A percentile compares a stretch with the other conserved stretches of the same genome.
Evolutionary conservation across 169 alveolate species (phyloP).

Genomic region (Babesia caballi): DNA sequence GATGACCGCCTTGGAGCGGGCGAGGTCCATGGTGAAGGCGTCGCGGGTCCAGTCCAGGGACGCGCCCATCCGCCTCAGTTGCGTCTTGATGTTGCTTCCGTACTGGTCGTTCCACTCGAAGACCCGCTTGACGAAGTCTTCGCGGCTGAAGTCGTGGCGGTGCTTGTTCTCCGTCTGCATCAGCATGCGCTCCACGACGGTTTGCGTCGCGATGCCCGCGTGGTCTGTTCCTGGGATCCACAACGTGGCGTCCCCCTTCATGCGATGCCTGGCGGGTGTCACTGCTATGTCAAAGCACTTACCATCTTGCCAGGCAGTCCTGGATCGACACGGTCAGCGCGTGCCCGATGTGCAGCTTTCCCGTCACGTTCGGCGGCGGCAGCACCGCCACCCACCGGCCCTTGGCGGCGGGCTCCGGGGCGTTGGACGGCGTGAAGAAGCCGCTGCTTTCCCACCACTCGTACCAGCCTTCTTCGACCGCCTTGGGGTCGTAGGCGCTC

Average conservation of each 20-base stretch:
- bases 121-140: conserved; percentile 89
- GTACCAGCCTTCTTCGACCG: conserved; percentile 94
- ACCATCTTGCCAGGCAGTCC: conserved; percentile 95
- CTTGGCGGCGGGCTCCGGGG: conserved; percentile 70
- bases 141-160: conserved; percentile 96
- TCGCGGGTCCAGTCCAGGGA: conserved; percentile 98
- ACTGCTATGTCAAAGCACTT: neutral
- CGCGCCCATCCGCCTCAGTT: conserved; percentile 86
- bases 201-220: conserved; percentile 99
- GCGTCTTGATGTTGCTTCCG: conserved; percentile 90
- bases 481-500: conserved; percentile 91
- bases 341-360: conserved; percentile 99
- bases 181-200: conserved; percentile 95
- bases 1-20: conserved; percentile 89
- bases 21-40: conserved; percentile 94
- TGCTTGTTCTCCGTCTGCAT: conserved; percentile 89
- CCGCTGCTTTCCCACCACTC: conserved; percentile 91
- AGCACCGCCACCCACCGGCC: conserved; percentile 82
- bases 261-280: conserved; percentile 80
- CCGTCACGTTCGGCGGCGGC: conserved; percentile 99
- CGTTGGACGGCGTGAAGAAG: conserved; percentile 73
- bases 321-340: conserved; percentile 98
- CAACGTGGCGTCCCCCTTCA: conserved; percentile 92
- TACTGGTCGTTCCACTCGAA: conserved; percentile 98
- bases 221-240: conserved; percentile 99